phyloP scores from a whole-genome alignment of 1,284 basidiomycete genomes.

The Ceratobasidium sp. region DNA sequence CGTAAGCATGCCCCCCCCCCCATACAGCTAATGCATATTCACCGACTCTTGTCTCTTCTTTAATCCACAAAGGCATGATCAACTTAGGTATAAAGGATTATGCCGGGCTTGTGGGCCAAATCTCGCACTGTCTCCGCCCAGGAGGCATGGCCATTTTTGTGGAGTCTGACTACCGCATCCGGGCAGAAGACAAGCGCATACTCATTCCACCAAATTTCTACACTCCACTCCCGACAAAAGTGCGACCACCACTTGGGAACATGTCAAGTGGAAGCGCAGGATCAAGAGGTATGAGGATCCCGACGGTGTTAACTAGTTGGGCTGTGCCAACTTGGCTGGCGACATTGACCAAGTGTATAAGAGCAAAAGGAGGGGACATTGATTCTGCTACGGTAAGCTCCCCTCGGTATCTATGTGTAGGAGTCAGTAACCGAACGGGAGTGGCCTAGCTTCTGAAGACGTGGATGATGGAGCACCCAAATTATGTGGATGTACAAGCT shows the following conservation, averaged over 20 bases:
- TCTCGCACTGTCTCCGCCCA: constrained; percentile 71
- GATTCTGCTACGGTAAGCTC: constrained; percentile 15
- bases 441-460: constrained; percentile 30
- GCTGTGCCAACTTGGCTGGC: constrained; percentile 24
- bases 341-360: constrained; percentile 26
- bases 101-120: constrained; percentile 69
- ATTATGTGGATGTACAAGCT: constrained; percentile 14
- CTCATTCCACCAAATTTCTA: constrained; percentile 53
- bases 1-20: constrained; percentile 65
- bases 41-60: too few species aligned
- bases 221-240: constrained; percentile 14
- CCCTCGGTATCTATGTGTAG: too few species aligned
- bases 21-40: constrained; percentile 65
- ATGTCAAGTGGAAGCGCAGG: not conserved
- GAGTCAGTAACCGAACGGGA: too few species aligned
- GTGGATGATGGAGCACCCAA: constrained; percentile 33
- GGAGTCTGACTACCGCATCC: constrained; percentile 74
- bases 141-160: constrained; percentile 71
- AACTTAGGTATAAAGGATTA: constrained; percentile 72
- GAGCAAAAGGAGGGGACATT: constrained; percentile 38
- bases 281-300: not conserved
- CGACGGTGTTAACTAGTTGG: constrained; percentile 8
- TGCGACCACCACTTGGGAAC: not conserved
- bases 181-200: constrained; percentile 62
- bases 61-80: constrained; percentile 22